Conservation (phyloP, 305 asterid genomes). For the Fraxinus floribunda region DNA sequence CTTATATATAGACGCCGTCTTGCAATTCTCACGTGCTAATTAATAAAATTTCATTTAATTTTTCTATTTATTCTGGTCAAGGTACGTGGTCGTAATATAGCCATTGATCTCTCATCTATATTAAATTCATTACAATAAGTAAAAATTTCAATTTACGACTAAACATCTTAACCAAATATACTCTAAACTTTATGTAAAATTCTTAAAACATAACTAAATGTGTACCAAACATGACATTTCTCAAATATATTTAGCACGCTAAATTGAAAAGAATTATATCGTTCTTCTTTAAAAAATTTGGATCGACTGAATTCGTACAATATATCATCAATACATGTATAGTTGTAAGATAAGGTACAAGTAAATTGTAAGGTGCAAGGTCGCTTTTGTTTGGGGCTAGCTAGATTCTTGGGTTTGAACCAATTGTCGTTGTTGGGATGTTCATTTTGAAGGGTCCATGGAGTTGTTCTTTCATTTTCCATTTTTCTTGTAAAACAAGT, state of each 20-base stretch:
- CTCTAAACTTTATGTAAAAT: neutral
- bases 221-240: neutral
- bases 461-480: neutral
- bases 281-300: neutral
- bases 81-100: neutral
- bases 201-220: neutral
- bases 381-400: neutral
- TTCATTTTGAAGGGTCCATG: neutral
- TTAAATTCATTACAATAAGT: neutral
- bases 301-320: neutral
- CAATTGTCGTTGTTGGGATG: neutral
- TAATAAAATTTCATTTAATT: neutral
- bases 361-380: neutral
- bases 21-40: neutral
- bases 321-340: neutral
- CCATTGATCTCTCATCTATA: neutral
- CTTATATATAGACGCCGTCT: neutral
- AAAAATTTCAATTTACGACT: neutral
- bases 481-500: neutral
- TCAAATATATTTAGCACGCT: neutral
- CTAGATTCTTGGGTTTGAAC: neutral
- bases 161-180: neutral
- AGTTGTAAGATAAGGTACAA: neutral
- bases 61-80: neutral
- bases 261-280: neutral